Base-by-base conservation (phyloP, 2,329 filamentous ascomycete genomes). In the Penicillium sp. region DNA sequence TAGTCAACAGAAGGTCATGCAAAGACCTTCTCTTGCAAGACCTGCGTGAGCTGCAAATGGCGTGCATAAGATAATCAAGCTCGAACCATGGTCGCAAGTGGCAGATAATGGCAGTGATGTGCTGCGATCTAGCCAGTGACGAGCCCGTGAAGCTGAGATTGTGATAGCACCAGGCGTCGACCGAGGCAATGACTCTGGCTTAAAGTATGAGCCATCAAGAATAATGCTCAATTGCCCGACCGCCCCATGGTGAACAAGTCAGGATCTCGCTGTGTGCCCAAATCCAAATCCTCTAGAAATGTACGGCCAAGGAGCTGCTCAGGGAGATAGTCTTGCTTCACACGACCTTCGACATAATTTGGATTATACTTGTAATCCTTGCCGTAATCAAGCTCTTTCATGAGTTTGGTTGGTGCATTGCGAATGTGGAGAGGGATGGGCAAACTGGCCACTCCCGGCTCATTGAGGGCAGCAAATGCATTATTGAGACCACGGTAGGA, bases 301-400 rank as follows among this genome's bases (percentile, higher is more conserved):
- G 56, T 70, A 32, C 84, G 73, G 0, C 82, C 87, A 23, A 70
- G 61, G 6, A 98, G 63, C 38, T 76, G 76, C 8, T 86, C 82
- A 0, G 92, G 92, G n/a, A 98, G 64, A 64, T 96, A 98, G 15
- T 89, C 84, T 67, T 98, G 92, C 47, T 72, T 75, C 0, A 96
- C 90, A 51, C 70, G 77, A 0, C 92, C 92, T 44, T 89, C 79
- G 34, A 76, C 67, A 56, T 90, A 98, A 51, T 94, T 85, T 0
- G 92, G 92, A 51, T 94, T 94, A 58, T 98, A 96, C 64, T 96
- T 96, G 65, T 98, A 98, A 60, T 88, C 85, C 33, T 80, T 82
- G 0, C 89, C 89, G 57, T 88, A 94, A 0, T 87, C 90, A 50
- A 96, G 68, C 51, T 95, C 90, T 54, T 89, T 85, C 90, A 98